Evolutionary conservation across 2,329 filamentous ascomycete genomes (phyloP), one percentile per base, ranked within the genome.

Genomic region (Pseudogymnoascus sp.): DNA sequence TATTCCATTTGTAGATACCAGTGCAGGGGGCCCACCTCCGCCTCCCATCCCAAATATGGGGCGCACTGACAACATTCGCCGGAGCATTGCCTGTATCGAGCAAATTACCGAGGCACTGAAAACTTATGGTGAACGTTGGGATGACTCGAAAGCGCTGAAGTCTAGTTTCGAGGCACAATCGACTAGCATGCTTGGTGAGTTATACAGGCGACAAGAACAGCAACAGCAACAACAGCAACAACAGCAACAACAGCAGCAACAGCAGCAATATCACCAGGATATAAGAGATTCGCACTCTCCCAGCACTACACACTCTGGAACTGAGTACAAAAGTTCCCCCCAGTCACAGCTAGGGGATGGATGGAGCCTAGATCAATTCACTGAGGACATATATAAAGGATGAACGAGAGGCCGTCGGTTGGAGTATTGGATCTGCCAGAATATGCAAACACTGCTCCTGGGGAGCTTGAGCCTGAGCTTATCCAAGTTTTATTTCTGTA

Each of bases 91-190:
- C 28, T 83, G 82, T 60, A 71, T 87, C 1, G 78, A 81, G 60
- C 76, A 77, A 41, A 80, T 84, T 6, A 75, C 76, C 3, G 76
- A 81, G 63, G 83, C 80, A 1, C 71, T 87, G 16, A 76, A 74
- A 12, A 77, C 75, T n/a, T 86, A 81, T 62, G 82, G 83, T 34
- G 76, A 82, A 64, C 75, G 82, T 2, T 87, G 84, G 84, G 78
- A 79, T 3, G 78, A 84, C 62, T 80, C 82, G 1, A 73, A 77
- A 34, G 76, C 78, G 62, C 74, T 86, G n/a, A 75, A 78, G 63
- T 72, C 76, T 38, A 79, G 74, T 38, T 86, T 86, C 66, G 79
- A 84, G 63, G 69, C 47, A 54, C 47, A 54, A 20, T 54, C 47
- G 6, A 54, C 28, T 18, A 28, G 47, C 12, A 54, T 54, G n/a